These are phyloP conservation scores for Suhomyces anneliseae DNA, from an alignment of 1,139 yeast genomes.

Conservation along the genomic window DNA sequence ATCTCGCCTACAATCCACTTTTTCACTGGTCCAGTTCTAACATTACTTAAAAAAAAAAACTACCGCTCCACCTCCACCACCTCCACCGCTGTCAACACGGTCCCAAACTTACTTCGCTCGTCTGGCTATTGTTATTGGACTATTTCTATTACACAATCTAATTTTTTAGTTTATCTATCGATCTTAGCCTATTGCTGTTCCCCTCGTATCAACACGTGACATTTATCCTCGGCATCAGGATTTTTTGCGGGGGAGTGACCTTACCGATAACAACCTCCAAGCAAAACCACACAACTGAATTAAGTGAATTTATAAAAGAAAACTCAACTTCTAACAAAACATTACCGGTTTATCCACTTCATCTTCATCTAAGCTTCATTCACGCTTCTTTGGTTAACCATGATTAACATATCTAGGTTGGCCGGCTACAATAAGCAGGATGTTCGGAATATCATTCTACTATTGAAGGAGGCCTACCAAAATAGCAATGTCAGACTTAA, in stretches of 20 bases:
- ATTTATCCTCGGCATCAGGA: constrained; percentile 1
- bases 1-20: too few species aligned
- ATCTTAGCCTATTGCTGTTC: too few species aligned
- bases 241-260: constrained; percentile 2
- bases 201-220: not conserved
- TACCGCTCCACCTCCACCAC: too few species aligned
- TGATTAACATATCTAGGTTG: constrained; percentile 40
- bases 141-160: too few species aligned
- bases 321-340: too few species aligned
- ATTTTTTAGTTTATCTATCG: too few species aligned
- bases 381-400: constrained; percentile 10
- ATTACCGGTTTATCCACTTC: not conserved
- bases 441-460: constrained; percentile 32
- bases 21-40: too few species aligned
- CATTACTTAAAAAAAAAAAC: too few species aligned
- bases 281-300: not conserved
- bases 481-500: constrained; percentile 43
- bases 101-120: too few species aligned
- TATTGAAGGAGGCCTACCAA: constrained; percentile 41
- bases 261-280: not conserved
- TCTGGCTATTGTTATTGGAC: too few species aligned
- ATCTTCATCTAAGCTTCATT: not conserved
- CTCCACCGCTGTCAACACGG: too few species aligned
- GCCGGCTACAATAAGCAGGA: constrained; percentile 38
- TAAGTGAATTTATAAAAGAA: not conserved